Percentiles rank a stretch among this genome's conserved stretches.
Conservation (phyloP, 176 grass and related monocot species). For the Juncus inflexus region DNA sequence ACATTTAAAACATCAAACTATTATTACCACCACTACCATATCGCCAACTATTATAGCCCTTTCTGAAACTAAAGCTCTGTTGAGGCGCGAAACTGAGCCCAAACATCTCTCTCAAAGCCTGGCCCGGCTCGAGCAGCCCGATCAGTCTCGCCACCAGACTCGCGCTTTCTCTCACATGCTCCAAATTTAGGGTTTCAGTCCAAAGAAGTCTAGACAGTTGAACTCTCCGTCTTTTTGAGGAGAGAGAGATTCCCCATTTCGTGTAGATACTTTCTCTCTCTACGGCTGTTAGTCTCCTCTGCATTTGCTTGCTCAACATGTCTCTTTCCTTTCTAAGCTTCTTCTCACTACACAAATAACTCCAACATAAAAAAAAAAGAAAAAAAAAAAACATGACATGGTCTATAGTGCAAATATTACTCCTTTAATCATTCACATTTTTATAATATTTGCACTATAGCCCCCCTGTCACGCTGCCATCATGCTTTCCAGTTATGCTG, state of each 20-base stretch:
- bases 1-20: conserved; percentile 41
- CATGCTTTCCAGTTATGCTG: too few species aligned
- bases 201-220: conserved; percentile 65
- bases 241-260: conserved; percentile 79
- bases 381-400: too few species aligned
- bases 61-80: conserved; percentile 30
- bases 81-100: conserved; percentile 79
- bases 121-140: conserved; percentile 69
- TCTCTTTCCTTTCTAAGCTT: conserved; percentile 81
- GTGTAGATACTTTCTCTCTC: conserved; percentile 84
- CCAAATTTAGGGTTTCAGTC: conserved; percentile 62
- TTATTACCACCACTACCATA: conserved; percentile 22
- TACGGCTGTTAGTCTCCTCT: conserved; percentile 45
- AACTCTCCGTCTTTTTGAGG: conserved; percentile 70
- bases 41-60: conserved; percentile 63
- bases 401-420: too few species aligned
- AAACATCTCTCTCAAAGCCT: conserved; percentile 95
- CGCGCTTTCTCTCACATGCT: conserved; percentile 88
- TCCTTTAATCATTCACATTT: too few species aligned
- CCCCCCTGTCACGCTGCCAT: too few species aligned
- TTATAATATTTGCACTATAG: too few species aligned
- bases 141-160: conserved; percentile 52
- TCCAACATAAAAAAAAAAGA: too few species aligned
- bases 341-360: conserved; percentile 38
- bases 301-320: conserved; percentile 87